Evolutionary conservation across 257 asterid species (phyloP).

Genomic region (Salvia hispanica): DNA sequence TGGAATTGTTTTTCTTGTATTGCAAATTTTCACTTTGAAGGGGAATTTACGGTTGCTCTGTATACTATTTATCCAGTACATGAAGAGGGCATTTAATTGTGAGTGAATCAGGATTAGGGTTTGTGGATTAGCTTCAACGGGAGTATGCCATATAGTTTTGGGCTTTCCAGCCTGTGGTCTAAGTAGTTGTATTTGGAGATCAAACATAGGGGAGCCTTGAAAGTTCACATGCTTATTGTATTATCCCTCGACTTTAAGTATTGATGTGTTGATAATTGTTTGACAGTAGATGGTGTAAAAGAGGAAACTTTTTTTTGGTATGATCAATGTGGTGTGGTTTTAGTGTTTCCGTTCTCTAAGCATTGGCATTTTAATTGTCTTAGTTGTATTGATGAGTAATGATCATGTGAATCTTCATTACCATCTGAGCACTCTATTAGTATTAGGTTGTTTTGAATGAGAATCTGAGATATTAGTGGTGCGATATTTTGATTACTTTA

Average conservation of each 20-base stretch:
- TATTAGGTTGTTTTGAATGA: conserved; percentile 8
- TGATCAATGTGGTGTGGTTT: conserved; percentile 3
- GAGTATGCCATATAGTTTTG: neutral
- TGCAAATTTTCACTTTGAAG: neutral
- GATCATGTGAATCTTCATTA: neutral
- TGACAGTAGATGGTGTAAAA: neutral
- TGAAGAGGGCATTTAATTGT: neutral
- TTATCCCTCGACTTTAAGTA: neutral
- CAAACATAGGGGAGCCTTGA: neutral
- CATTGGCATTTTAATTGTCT: neutral
- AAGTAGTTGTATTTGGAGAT: neutral
- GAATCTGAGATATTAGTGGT: neutral
- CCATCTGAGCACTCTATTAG: neutral
- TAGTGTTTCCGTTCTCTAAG: neutral
- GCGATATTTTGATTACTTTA: conserved; percentile 13
- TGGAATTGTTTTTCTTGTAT: neutral
- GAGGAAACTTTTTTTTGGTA: neutral
- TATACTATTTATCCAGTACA: neutral
- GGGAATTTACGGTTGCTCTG: neutral
- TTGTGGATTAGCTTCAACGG: neutral
- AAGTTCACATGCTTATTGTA: neutral
- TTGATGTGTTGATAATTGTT: neutral
- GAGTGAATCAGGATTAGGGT: no score
- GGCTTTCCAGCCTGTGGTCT: no score
- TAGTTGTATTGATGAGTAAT: neutral